Conservation (phyloP, 495 filamentous ascomycete species). For the Penicilliopsis zonata region DNA sequence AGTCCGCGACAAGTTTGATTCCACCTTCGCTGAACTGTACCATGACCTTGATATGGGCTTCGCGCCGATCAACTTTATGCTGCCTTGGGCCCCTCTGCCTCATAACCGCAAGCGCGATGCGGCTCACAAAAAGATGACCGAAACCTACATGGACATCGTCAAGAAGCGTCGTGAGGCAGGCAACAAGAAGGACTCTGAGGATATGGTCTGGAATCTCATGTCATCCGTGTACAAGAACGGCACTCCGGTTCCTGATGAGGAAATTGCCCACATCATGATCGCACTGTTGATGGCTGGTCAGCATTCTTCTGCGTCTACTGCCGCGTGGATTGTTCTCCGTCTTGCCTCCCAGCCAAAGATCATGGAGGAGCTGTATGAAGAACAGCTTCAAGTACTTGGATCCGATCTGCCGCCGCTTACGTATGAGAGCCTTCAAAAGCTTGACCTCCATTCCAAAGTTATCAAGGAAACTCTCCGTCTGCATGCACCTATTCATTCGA, state of each 20-base stretch:
- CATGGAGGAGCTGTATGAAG: constrained; percentile 44
- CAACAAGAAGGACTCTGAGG: constrained; percentile 40
- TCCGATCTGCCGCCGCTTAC: constrained; percentile 39
- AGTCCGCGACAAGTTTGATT: constrained; percentile 48
- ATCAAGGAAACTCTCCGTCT: constrained; percentile 52
- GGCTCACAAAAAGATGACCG: constrained; percentile 44
- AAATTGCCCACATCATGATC: constrained; percentile 60
- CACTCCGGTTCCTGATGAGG: constrained; percentile 44
- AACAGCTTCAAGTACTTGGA: constrained; percentile 40
- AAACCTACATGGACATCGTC: constrained; percentile 50
- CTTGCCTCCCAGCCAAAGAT: constrained; percentile 44
- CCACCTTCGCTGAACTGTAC: constrained; percentile 49
- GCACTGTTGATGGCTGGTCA: constrained; percentile 56
- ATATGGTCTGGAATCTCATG: constrained; percentile 64
- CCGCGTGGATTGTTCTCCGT: constrained; percentile 48
- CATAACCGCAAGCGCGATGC: constrained; percentile 48
- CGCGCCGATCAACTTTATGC: constrained; percentile 53
- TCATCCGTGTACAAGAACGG: constrained; percentile 51
- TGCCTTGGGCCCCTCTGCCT: constrained; percentile 49
- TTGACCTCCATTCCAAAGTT: constrained; percentile 44
- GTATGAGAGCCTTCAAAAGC: constrained; percentile 38
- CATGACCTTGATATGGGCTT: constrained; percentile 58
- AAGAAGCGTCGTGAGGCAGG: constrained; percentile 34
- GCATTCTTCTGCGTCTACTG: constrained; percentile 48
- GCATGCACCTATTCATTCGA: constrained; percentile 52